Percentiles rank a stretch among this genome's conserved stretches.
Conservation (phyloP, 2,329 filamentous ascomycete species). For the Pyrenochaeta sp. region DNA sequence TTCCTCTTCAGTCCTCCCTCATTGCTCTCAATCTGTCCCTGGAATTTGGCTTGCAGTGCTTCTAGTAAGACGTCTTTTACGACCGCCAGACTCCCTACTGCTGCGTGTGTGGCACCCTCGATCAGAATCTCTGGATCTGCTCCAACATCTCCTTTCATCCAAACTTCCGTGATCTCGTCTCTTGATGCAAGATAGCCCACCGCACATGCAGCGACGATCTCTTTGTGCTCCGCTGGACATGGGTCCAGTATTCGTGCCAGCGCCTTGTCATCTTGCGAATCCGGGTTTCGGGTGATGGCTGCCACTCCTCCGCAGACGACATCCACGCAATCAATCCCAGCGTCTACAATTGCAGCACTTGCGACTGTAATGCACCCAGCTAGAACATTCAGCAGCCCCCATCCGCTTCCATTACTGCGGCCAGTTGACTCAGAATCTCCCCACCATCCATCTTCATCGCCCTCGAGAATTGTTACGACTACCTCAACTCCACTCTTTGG, state of each 20-base stretch:
- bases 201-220: conserved; percentile 82
- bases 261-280: conserved; percentile 29
- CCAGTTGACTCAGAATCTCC: conserved; percentile 53
- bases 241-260: conserved; percentile 76
- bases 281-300: conserved; percentile 66
- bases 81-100: conserved; percentile 65
- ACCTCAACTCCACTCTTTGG: conserved; percentile 99
- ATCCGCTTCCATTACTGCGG: conserved; percentile 68
- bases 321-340: conserved; percentile 94
- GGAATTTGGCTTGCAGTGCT: conserved; percentile 41
- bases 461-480: conserved; percentile 90
- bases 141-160: conserved; percentile 79
- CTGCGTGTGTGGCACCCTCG: conserved; percentile 70
- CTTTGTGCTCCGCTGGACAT: conserved; percentile 78
- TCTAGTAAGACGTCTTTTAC: conserved; percentile 69
- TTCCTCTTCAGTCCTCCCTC: conserved; percentile 35
- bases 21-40: conserved; percentile 21
- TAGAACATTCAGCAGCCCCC: conserved; percentile 91
- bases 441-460: conserved; percentile 81
- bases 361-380: conserved; percentile 93
- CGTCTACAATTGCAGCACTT: conserved; percentile 90
- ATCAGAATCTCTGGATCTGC: conserved; percentile 61
- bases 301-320: conserved; percentile 88
- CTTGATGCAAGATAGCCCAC: conserved; percentile 86
- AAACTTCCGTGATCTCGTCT: conserved; percentile 93